Conservation (phyloP, 2,329 filamentous ascomycete genomes). For the Penicillium sp. region DNA sequence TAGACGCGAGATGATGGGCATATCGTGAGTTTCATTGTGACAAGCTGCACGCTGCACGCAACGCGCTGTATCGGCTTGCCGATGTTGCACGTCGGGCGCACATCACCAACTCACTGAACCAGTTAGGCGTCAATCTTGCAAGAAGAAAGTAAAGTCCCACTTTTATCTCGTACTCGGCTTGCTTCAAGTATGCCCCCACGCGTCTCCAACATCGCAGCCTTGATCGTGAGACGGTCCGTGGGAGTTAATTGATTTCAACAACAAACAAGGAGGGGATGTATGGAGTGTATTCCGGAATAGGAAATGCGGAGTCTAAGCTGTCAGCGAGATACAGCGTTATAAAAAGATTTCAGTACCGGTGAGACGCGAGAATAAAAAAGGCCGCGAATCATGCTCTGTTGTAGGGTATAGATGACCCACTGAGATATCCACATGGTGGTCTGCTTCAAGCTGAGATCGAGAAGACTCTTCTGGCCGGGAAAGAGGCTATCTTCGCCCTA, state of each 20-base stretch:
- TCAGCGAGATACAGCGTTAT: neutral
- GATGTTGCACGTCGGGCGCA: slow-evolving; percentile 8
- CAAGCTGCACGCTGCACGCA: neutral
- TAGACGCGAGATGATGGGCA: neutral
- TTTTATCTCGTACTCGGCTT: neutral
- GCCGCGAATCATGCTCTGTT: slow-evolving; percentile 14
- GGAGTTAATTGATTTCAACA: neutral
- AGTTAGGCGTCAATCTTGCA: slow-evolving; percentile 8
- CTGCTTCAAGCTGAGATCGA: slow-evolving; percentile 21
- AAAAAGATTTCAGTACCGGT: slow-evolving; percentile 17
- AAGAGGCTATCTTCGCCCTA: slow-evolving; percentile 1
- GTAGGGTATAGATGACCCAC: slow-evolving; percentile 14
- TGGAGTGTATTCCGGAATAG: neutral
- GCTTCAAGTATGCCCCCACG: neutral
- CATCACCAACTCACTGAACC: neutral
- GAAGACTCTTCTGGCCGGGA: slow-evolving; percentile 6
- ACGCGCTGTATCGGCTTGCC: slow-evolving; percentile 6
- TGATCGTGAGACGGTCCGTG: slow-evolving; percentile 7
- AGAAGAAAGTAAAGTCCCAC: slow-evolving; percentile 1
- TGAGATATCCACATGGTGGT: neutral
- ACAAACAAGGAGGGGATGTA: neutral
- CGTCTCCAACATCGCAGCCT: neutral
- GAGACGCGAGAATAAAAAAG: slow-evolving; percentile 5
- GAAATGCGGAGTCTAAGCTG: slow-evolving; percentile 3
- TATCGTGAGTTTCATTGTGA: neutral